These are phyloP conservation scores for Agrocybe pediades DNA, from an alignment of 768 basidiomycete genomes.

Conservation along the genomic window DNA sequence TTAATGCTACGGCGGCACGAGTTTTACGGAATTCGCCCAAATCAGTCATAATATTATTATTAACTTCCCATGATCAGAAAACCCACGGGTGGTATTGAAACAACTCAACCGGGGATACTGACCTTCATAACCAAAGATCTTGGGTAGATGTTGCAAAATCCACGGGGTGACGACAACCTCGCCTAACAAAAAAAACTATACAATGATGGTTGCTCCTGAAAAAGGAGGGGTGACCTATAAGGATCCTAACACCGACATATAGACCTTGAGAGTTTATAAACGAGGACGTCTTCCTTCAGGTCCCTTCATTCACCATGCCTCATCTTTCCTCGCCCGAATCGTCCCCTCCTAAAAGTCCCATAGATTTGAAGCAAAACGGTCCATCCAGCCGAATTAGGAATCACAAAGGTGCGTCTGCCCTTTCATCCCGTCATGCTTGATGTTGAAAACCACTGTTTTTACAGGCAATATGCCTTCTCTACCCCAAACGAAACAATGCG, in stretches of 20 bases:
- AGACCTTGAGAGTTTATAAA: slow-evolving; percentile 32
- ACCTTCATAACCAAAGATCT: slow-evolving; percentile 13
- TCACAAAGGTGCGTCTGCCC: slow-evolving; percentile 35
- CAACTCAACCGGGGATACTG: slow-evolving; percentile 20
- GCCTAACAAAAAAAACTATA: slow-evolving; percentile 15
- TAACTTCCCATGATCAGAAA: neutral
- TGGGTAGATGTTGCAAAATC: slow-evolving; percentile 17
- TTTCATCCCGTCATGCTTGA: neutral
- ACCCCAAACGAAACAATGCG: slow-evolving; percentile 73
- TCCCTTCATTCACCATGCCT: slow-evolving; percentile 29
- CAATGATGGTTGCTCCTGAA: slow-evolving; percentile 25
- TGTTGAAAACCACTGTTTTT: slow-evolving; percentile 9
- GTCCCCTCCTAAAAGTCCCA: slow-evolving; percentile 26
- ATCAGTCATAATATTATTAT: slow-evolving; percentile 7
- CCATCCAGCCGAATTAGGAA: slow-evolving; percentile 44
- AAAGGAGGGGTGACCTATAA: slow-evolving; percentile 12
- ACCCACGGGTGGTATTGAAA: slow-evolving; percentile 1
- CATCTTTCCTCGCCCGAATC: slow-evolving; percentile 27
- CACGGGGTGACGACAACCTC: slow-evolving; percentile 14
- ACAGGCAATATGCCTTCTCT: slow-evolving; percentile 68
- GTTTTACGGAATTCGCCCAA: slow-evolving; percentile 17
- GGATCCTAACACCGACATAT: slow-evolving; percentile 19
- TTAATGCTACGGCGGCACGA: slow-evolving; percentile 15
- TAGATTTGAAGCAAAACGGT: slow-evolving; percentile 43
- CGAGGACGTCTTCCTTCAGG: slow-evolving; percentile 25